phyloP scores from a whole-genome alignment of 768 basidiomycete species.

The Lactifluus hygrophoroides region DNA sequence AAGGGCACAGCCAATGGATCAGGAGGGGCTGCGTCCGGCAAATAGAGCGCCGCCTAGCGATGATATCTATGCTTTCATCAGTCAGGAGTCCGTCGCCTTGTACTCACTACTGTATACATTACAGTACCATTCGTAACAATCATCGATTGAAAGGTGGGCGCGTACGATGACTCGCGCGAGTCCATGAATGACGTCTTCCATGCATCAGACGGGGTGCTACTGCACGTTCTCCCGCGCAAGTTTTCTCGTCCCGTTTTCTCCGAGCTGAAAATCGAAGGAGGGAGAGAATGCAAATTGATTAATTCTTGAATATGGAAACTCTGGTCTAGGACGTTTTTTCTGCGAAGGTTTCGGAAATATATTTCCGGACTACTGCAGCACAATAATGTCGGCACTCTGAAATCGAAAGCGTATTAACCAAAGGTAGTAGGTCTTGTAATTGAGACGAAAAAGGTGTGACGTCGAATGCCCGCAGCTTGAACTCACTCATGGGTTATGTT shows the following conservation, averaged over 20 bases:
- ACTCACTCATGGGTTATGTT: background rate
- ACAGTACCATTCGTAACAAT: background rate
- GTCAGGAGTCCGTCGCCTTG: background rate
- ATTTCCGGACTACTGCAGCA: background rate
- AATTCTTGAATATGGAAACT: background rate
- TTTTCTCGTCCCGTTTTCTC: background rate
- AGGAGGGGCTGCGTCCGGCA: background rate
- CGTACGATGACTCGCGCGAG: background rate
- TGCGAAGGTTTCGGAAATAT: background rate
- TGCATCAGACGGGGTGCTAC: background rate
- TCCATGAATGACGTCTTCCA: constrained; percentile 2
- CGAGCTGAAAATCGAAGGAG: background rate
- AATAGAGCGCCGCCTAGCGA: background rate
- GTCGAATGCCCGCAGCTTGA: too few species aligned
- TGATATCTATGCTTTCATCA: background rate
- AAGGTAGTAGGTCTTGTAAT: background rate
- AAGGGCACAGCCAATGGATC: background rate
- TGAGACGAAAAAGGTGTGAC: background rate
- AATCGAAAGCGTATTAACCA: background rate
- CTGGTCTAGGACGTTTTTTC: background rate
- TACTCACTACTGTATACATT: too few species aligned
- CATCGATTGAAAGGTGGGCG: background rate
- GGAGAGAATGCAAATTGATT: background rate
- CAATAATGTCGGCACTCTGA: background rate
- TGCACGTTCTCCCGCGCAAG: background rate